A percentile compares a stretch with the other conserved stretches of the same genome.
phyloP scores from a whole-genome alignment of 2,329 filamentous ascomycete genomes.

The Ramichloridium luteum region DNA sequence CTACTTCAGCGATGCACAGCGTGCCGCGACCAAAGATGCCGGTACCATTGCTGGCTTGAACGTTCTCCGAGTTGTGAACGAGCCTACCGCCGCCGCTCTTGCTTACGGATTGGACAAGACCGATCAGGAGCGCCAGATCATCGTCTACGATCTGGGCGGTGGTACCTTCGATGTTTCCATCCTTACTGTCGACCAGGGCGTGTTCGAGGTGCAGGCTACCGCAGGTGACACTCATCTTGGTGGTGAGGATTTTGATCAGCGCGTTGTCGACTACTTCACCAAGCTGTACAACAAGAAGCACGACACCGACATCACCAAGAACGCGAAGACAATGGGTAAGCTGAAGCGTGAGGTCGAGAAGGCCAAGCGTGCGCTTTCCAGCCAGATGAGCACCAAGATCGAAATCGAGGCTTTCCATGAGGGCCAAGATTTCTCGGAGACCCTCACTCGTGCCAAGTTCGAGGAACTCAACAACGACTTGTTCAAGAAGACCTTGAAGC shows the following conservation, averaged over 20 bases:
- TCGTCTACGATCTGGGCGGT: constrained; percentile 96
- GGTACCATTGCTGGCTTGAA: constrained; percentile 93
- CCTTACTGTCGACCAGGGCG: constrained; percentile 91
- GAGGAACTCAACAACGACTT: constrained; percentile 98
- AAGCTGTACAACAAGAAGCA: constrained; percentile 99
- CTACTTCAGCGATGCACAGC: constrained; percentile 98
- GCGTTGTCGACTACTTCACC: constrained; percentile 89
- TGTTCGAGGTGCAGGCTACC: constrained; percentile 98
- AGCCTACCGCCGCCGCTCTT: constrained; percentile 89
- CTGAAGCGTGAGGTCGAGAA: constrained; percentile 99
- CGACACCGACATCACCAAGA: constrained; percentile 81
- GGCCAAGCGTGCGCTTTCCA: constrained; percentile 83
- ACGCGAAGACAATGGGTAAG: constrained; percentile 97
- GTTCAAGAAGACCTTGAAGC: constrained; percentile 99
- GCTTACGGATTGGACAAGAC: constrained; percentile 94
- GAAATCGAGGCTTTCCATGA: constrained; percentile 97
- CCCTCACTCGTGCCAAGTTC: constrained; percentile 95
- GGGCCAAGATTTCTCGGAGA: constrained; percentile 97
- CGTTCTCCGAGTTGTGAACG: constrained; percentile 94
- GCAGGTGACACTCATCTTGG: constrained; percentile 97
- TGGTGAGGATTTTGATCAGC: constrained; percentile 98
- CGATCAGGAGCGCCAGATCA: constrained; percentile 74
- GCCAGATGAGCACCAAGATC: constrained; percentile 32
- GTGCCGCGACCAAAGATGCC: constrained; percentile 96
- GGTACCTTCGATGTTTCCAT: constrained; percentile 99